Percentiles rank a stretch among this genome's conserved stretches.
These are phyloP conservation scores for Colletotrichum destructivum DNA, from an alignment of 2,329 filamentous ascomycete species.

Conservation along the genomic window DNA sequence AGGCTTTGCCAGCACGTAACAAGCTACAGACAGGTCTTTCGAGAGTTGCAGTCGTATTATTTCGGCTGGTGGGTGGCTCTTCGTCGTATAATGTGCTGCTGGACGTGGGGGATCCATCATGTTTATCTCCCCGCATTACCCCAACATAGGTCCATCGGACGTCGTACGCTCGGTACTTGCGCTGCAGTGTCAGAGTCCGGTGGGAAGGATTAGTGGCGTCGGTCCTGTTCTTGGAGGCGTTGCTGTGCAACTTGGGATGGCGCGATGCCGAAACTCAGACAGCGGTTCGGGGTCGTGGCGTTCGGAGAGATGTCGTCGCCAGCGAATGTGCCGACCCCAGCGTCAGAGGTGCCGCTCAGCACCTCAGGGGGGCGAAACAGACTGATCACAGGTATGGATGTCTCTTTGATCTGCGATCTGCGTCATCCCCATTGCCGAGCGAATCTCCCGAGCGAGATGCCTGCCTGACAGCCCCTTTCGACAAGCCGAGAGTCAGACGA, in stretches of 20 bases:
- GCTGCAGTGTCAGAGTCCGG: slow-evolving; percentile 25
- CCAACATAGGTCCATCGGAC: slow-evolving; percentile 39
- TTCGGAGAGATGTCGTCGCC: background rate
- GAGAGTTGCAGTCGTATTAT: slow-evolving; percentile 4
- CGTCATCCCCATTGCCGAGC: slow-evolving; percentile 2
- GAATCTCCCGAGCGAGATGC: background rate
- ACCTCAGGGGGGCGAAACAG: background rate
- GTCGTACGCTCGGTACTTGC: slow-evolving; percentile 39
- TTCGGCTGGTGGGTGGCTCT: background rate
- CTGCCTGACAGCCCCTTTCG: slow-evolving; percentile 3
- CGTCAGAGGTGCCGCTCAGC: background rate
- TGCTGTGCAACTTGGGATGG: slow-evolving; percentile 18
- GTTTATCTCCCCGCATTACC: slow-evolving; percentile 40
- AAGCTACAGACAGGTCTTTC: too few relatives aligned
- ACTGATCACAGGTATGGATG: background rate
- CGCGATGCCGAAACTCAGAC: slow-evolving; percentile 37
- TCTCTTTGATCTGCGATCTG: background rate
- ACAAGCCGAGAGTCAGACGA: background rate
- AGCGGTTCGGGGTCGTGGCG: slow-evolving; percentile 24
- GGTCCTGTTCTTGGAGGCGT: background rate
- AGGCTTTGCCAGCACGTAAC: background rate
- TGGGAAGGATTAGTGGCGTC: background rate
- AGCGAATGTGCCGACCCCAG: slow-evolving; percentile 14
- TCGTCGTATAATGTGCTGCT: slow-evolving; percentile 10
- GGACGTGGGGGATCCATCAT: slow-evolving; percentile 16